These are phyloP conservation scores for Lolium perenne DNA, from an alignment of 176 grass and related monocot species.

Conservation along the genomic window DNA sequence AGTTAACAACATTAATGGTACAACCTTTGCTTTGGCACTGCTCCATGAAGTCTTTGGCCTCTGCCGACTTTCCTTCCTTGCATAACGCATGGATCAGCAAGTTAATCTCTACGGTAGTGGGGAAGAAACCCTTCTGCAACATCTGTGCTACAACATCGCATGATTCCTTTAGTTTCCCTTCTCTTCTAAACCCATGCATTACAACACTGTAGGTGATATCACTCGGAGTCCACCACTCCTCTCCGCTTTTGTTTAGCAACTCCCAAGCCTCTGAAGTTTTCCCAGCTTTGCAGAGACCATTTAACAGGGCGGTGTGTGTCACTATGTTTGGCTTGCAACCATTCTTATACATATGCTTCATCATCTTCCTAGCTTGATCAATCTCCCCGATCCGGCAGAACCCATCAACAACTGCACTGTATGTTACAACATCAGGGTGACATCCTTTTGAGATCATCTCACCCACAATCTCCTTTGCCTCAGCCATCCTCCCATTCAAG, in stretches of 20 bases:
- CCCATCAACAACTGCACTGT: conserved; percentile 85
- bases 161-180: conserved; percentile 86
- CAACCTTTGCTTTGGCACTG: conserved; percentile 87
- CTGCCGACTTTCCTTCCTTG: conserved; percentile 55
- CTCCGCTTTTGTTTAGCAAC: conserved; percentile 78
- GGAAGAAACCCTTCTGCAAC: conserved; percentile 81
- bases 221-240: conserved; percentile 95
- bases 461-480: conserved; percentile 75
- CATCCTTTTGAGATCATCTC: conserved; percentile 83
- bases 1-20: conserved; percentile 89
- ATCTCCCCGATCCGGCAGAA: conserved; percentile 80
- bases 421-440: conserved; percentile 89
- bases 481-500: conserved; percentile 68
- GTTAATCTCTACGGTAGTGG: conserved; percentile 86
- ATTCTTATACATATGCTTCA: conserved; percentile 78
- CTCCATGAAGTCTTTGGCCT: conserved; percentile 92
- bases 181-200: conserved; percentile 91
- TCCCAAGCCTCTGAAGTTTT: conserved; percentile 81
- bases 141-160: conserved; percentile 85
- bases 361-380: conserved; percentile 80
- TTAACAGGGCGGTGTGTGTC: conserved; percentile 83
- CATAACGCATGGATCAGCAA: conserved; percentile 89
- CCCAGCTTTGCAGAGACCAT: conserved; percentile 84
- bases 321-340: conserved; percentile 90
- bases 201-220: conserved; percentile 80